Percentiles rank a stretch among this genome's conserved stretches.
Evolutionary conservation across 768 basidiomycete genomes (phyloP).

Genomic region (Cystobasidiopsis lactophilus): DNA sequence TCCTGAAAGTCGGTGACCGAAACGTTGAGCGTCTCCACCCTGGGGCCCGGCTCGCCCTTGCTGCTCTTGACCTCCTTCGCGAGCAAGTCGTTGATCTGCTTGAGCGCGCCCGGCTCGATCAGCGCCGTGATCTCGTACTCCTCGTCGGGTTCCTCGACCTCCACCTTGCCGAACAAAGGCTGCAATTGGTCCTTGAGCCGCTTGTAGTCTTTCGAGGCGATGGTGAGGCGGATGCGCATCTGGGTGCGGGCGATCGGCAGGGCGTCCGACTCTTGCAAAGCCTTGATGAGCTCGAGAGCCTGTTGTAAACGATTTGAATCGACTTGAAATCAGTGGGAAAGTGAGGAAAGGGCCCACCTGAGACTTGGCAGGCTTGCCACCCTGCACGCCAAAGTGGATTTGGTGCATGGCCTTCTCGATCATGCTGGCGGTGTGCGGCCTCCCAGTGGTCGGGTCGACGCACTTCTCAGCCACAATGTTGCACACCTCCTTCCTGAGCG

Average conservation of each 20-base stretch:
- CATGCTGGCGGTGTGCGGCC: slow-evolving; percentile 79
- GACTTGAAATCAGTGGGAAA: neutral
- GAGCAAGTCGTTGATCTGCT: slow-evolving; percentile 64
- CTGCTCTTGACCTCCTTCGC: slow-evolving; percentile 51
- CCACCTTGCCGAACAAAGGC: slow-evolving; percentile 56
- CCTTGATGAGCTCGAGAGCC: slow-evolving; percentile 75
- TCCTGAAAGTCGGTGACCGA: neutral
- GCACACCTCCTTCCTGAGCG: slow-evolving; percentile 70
- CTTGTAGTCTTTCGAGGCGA: slow-evolving; percentile 48
- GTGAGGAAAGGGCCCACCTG: slow-evolving; percentile 37
- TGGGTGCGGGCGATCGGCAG: slow-evolving; percentile 78
- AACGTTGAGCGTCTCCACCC: slow-evolving; percentile 46
- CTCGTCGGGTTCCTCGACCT: slow-evolving; percentile 66
- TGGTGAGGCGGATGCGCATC: slow-evolving; percentile 68
- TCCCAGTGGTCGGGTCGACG: slow-evolving; percentile 72
- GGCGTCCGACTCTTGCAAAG: slow-evolving; percentile 56
- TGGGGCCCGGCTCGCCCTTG: slow-evolving; percentile 40
- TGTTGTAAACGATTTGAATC: slow-evolving; percentile 20
- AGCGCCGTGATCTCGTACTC: slow-evolving; percentile 74
- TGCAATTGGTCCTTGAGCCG: slow-evolving; percentile 47
- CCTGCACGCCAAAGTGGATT: slow-evolving; percentile 73
- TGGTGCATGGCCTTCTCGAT: slow-evolving; percentile 96
- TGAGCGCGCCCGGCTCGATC: slow-evolving; percentile 83
- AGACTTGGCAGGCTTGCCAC: slow-evolving; percentile 74
- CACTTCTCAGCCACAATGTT: slow-evolving; percentile 87